phyloP scores from a whole-genome alignment of 805 yeast genomes.

The Pichia occidentalis region DNA sequence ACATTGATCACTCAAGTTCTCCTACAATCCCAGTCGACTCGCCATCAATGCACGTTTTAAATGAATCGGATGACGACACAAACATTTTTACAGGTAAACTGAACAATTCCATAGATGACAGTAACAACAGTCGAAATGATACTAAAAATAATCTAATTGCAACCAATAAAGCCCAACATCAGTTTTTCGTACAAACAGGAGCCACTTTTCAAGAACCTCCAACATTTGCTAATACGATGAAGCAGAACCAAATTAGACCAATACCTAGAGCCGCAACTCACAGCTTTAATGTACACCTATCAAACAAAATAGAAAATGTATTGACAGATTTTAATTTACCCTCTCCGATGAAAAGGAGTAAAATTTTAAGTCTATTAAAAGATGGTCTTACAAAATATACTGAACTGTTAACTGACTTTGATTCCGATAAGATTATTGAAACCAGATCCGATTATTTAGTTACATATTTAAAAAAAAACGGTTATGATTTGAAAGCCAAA shows the following conservation, averaged over 20 bases:
- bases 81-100: not conserved
- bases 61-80: slow-evolving; percentile 8
- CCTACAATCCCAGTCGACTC: slow-evolving; percentile 19
- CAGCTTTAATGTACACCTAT: slow-evolving; percentile 7
- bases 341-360: slow-evolving; percentile 2
- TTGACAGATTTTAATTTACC: not conserved
- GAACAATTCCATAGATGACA: not conserved
- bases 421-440: slow-evolving; percentile 16
- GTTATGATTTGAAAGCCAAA: slow-evolving; percentile 21
- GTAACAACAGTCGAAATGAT: not conserved
- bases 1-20: slow-evolving; percentile 5
- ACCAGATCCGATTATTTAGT: slow-evolving; percentile 25
- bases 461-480: slow-evolving; percentile 16
- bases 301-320: not conserved
- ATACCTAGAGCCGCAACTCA: too few species aligned
- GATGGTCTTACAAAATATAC: slow-evolving; percentile 24
- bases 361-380: slow-evolving; percentile 14
- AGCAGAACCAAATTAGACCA: not conserved
- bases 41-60: slow-evolving; percentile 17
- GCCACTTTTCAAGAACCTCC: slow-evolving; percentile 10
- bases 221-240: slow-evolving; percentile 10
- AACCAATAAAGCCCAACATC: slow-evolving; percentile 6
- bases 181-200: slow-evolving; percentile 6
- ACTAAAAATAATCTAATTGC: not conserved
- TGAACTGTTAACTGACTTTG: slow-evolving; percentile 15